These are phyloP conservation scores for Aurifilum marmelostoma DNA, from an alignment of 2,329 filamentous ascomycete genomes.

Conservation along the genomic window DNA sequence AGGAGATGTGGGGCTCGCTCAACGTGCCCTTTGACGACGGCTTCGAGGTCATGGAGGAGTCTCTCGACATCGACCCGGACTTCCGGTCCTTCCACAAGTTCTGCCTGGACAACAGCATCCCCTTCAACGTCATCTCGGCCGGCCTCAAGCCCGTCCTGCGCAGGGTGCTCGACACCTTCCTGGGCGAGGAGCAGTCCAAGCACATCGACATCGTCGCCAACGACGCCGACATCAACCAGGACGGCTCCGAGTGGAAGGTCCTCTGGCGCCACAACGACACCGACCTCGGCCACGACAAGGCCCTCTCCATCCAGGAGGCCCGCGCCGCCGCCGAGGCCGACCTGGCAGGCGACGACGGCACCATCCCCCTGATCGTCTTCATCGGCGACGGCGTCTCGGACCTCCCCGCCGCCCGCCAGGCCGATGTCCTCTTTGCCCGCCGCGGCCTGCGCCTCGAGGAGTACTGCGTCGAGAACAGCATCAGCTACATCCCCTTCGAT, in stretches of 20 bases:
- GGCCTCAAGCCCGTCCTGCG: constrained; percentile 67
- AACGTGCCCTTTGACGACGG: constrained; percentile 69
- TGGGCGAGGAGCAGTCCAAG: constrained; percentile 61
- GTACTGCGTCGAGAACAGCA: constrained; percentile 65
- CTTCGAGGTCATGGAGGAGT: constrained; percentile 65
- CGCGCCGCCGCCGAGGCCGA: constrained; percentile 58
- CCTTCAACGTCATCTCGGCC: constrained; percentile 71
- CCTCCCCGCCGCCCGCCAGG: constrained; percentile 65
- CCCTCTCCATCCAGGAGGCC: constrained; percentile 64
- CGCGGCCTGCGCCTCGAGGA: constrained; percentile 67
- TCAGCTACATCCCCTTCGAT: constrained; percentile 65
- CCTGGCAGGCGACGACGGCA: constrained; percentile 59
- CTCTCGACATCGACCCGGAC: constrained; percentile 64
- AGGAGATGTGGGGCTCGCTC: constrained; percentile 72
- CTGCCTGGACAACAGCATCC: constrained; percentile 64
- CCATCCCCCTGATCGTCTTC: constrained; percentile 68
- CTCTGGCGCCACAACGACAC: constrained; percentile 70
- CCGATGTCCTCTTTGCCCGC: constrained; percentile 69
- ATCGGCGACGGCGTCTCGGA: constrained; percentile 73
- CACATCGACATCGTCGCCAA: constrained; percentile 71
- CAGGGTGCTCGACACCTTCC: constrained; percentile 64
- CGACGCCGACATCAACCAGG: constrained; percentile 61
- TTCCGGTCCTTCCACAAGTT: constrained; percentile 68
- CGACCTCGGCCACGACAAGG: constrained; percentile 69
- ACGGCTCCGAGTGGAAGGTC: constrained; percentile 65